phyloP scores from a whole-genome alignment of 345 rosid genomes.

The Lepidium africanum region DNA sequence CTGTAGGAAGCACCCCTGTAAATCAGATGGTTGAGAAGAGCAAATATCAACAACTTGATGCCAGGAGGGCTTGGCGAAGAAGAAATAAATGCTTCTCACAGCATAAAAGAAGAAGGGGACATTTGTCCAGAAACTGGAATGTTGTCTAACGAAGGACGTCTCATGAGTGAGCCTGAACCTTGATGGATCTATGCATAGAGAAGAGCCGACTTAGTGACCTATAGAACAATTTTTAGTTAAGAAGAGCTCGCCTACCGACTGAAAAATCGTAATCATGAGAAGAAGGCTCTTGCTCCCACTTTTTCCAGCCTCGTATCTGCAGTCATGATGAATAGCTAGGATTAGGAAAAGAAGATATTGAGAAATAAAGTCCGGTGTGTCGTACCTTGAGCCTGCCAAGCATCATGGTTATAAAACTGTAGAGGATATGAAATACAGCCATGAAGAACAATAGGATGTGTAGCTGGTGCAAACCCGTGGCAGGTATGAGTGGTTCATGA shows the following conservation, averaged over 20 bases:
- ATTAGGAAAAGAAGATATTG: background rate
- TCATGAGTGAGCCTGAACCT: slow-evolving; percentile 78
- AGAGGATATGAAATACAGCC: slow-evolving; percentile 66
- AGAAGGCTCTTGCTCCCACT: slow-evolving; percentile 71
- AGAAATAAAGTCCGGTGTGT: background rate
- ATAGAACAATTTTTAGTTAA: background rate
- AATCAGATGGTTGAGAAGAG: slow-evolving; percentile 3
- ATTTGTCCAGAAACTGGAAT: slow-evolving; percentile 74
- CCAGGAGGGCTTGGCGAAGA: background rate
- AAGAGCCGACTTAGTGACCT: slow-evolving; percentile 5
- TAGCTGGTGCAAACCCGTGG: slow-evolving; percentile 60
- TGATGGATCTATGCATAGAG: slow-evolving; percentile 50
- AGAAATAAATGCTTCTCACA: slow-evolving; percentile 29
- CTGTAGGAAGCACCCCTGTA: slow-evolving; percentile 79
- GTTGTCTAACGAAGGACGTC: slow-evolving; percentile 75
- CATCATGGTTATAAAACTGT: slow-evolving; percentile 65
- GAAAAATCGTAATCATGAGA: slow-evolving; percentile 74
- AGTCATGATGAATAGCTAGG: background rate
- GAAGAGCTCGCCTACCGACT: slow-evolving; percentile 36
- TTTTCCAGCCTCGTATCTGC: slow-evolving; percentile 86
- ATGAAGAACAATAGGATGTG: slow-evolving; percentile 86
- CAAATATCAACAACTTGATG: background rate
- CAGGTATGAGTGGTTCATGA: slow-evolving; percentile 58
- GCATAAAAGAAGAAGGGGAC: slow-evolving; percentile 61
- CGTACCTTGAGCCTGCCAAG: slow-evolving; percentile 80